Base-by-base conservation (phyloP, 163 green algal genomes). In the Scenedesmus sp. region DNA sequence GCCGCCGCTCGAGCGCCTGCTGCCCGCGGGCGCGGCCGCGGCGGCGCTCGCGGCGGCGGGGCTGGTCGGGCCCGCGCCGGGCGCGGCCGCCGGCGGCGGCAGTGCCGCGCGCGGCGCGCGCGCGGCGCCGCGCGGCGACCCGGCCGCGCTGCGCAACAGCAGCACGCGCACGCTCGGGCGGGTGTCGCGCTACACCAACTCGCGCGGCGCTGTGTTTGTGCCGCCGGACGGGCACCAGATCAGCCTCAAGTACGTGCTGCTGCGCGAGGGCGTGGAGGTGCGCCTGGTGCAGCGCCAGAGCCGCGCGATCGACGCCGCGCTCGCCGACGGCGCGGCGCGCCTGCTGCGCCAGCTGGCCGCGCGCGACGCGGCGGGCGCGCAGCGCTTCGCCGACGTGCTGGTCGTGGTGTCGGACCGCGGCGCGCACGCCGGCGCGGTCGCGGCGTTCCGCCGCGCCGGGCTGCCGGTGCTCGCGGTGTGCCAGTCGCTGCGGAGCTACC, bases 161-260 rank as follows among this genome's bases (percentile, higher is more conserved):
- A 60, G 73, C 62, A 72, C 45, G 5, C 63, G 73, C 33, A 81
- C 73, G 5, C 51, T 81, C 0, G 73, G 73, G 3, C n/a, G 42
- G 15, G 73, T 81, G 4, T 26, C 24, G 5, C 24, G n/a, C 17
- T 82, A 82, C 64, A 71, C 17, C 53, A 65, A 63, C 11, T 71
- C 75, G 11, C 9, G 36, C 14, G 75, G 75, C 5, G 42, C 9
- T 15, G 39, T 71, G 42, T 76, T 76, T 64, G 53, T 58, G 2
- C 75, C 75, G 17, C 54, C 33, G 20, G 44, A 58, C 11, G 31
- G 63, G 2, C 33, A 51, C n/a, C 75, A 82, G 53, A 60, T 70
- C 20, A 64, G 54, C 34, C 31, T 76, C 36, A 76, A 76, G 63
- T 82, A 82, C 29, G 75, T 76, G 13, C 44, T 82, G 51, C n/a